Base-by-base conservation (phyloP, 2,329 filamentous ascomycete species). In the Aspergillus brasiliensis region DNA sequence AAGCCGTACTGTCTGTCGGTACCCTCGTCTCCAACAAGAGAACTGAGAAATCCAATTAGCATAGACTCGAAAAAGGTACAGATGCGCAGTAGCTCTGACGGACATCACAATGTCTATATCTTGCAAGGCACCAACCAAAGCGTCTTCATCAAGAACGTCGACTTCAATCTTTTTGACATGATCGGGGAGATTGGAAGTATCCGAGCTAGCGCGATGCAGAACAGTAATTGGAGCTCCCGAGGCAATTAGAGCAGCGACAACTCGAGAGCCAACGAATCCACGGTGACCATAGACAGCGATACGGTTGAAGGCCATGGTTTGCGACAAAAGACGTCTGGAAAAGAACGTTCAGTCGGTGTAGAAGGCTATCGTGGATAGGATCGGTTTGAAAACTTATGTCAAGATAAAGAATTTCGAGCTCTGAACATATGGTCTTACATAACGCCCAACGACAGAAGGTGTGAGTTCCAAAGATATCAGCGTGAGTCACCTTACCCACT, bases 61-160 rank as follows among this genome's bases (percentile, higher is more conserved):
- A 56, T 13, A 49, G 28, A 21, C 8, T 34, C 38, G 40, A 34
- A 8, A 8, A 40, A 21, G 38, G 7, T 21, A 19, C 11, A 31
- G 0, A 42, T 42, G 8, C 51, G 27, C 8, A 38, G n/a, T 17
- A 38, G 27, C 3, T 21, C 46, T 56, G 47, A 61, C 51, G 54
- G 25, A 66, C 66, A 66, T 65, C 8, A 65, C 55, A 57, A 68
- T 64, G 37, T 68, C 64, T 19, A 68, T 57, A 54, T 67, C 60
- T 25, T 60, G 23, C 6, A 68, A 19, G 2, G 53, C 58, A 8
- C 11, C 52, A 19, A 53, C 44, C 3, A 67, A 8, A 13, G 60
- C 51, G 13, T 56, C 44, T 42, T 63, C 49, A 59, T 67, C 63
- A 3, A 38, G n/a, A 7, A 65, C 10, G 40, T 65, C 60, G 5